Evolutionary conservation across 441 rosid genomes (phyloP).

Genomic region (Iberis amara): DNA sequence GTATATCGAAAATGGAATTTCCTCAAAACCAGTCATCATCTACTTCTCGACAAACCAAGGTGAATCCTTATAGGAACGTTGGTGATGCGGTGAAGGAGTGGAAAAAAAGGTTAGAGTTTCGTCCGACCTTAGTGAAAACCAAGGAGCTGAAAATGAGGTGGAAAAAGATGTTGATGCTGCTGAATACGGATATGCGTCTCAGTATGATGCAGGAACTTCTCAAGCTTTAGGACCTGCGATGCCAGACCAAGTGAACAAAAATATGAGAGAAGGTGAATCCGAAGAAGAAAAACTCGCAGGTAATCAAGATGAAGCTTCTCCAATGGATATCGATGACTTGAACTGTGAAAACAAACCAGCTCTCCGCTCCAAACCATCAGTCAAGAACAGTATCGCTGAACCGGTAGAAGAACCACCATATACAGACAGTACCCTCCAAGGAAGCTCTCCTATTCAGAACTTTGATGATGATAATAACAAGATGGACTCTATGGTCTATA

Average conservation of each 20-base stretch:
- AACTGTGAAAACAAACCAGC: constrained; percentile 39
- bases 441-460: constrained; percentile 32
- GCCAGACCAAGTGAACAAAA: constrained; percentile 69
- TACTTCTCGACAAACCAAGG: constrained; percentile 42
- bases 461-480: constrained; percentile 35
- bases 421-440: constrained; percentile 33
- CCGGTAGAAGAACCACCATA: constrained; percentile 38
- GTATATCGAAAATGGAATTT: constrained; percentile 37
- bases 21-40: constrained; percentile 49
- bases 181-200: constrained; percentile 77
- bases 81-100: constrained; percentile 90
- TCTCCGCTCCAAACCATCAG: constrained; percentile 34
- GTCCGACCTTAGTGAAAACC: constrained; percentile 53
- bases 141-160: constrained; percentile 45
- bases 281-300: constrained; percentile 46
- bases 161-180: constrained; percentile 61
- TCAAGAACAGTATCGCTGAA: constrained; percentile 41
- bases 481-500: constrained; percentile 51
- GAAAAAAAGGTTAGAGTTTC: constrained; percentile 83
- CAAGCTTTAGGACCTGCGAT: constrained; percentile 91
- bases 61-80: constrained; percentile 74
- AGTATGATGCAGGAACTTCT: constrained; percentile 68
- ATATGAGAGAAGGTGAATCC: constrained; percentile 40
- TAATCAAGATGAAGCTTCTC: constrained; percentile 40
- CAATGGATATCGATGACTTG: constrained; percentile 61